These are phyloP conservation scores for Multifurca ochricompacta DNA, from an alignment of 768 basidiomycete species.

Conservation along the genomic window DNA sequence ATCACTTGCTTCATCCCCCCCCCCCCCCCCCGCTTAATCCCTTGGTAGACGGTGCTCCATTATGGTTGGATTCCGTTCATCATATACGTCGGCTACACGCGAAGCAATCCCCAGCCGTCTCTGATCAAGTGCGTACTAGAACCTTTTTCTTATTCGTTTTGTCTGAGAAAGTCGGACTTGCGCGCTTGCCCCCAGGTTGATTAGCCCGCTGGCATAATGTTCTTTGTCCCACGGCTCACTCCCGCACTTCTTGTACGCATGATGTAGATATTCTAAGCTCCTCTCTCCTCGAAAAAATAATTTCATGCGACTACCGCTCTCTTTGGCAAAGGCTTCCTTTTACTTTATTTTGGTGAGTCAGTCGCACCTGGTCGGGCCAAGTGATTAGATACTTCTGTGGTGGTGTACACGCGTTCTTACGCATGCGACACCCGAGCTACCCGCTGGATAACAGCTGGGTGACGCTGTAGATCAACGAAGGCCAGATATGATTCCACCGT, in stretches of 20 bases:
- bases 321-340: neutral
- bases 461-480: slow-evolving; percentile 61
- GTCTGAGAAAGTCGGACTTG: neutral
- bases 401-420: slow-evolving; percentile 29
- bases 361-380: neutral
- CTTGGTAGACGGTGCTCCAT: slow-evolving; percentile 74
- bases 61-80: slow-evolving; percentile 96
- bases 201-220: slow-evolving; percentile 83
- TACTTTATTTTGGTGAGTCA: slow-evolving; percentile 4
- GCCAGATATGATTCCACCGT: slow-evolving; percentile 72
- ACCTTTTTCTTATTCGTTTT: neutral
- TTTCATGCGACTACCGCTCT: neutral
- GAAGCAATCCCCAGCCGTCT: slow-evolving; percentile 90
- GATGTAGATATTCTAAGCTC: slow-evolving; percentile 16
- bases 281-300: slow-evolving; percentile 16
- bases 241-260: neutral
- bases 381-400: slow-evolving; percentile 21
- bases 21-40: slow-evolving; percentile 1
- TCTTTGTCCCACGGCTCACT: slow-evolving; percentile 26
- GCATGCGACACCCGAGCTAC: slow-evolving; percentile 38
- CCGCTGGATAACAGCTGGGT: slow-evolving; percentile 42
- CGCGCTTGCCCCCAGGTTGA: slow-evolving; percentile 60
- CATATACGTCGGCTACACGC: slow-evolving; percentile 90
- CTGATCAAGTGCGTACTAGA: slow-evolving; percentile 78
- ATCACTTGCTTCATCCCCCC: neutral